A percentile compares a stretch with the other conserved stretches of the same genome.
Conservation (phyloP, 2,329 filamentous ascomycete species). For the Colletotrichum shisoi region DNA sequence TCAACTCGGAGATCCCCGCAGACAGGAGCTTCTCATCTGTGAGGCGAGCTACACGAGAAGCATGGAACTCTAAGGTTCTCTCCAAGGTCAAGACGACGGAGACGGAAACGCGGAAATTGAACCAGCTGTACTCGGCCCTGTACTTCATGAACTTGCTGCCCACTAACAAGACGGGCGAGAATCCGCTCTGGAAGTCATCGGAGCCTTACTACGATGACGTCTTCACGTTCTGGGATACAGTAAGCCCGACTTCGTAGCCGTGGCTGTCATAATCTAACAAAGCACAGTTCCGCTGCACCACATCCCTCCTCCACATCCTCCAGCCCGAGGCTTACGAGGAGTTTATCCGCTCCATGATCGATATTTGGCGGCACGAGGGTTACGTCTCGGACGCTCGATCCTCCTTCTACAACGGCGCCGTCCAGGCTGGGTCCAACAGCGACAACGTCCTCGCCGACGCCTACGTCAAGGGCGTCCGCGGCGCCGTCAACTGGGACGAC, state of each 20-base stretch:
- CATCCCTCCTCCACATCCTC: conserved; percentile 70
- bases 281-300: conserved; percentile 67
- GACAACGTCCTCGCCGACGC: conserved; percentile 78
- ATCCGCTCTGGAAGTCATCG: conserved; percentile 67
- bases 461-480: conserved; percentile 72
- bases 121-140: conserved; percentile 71
- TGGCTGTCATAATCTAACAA: not conserved
- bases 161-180: conserved; percentile 75
- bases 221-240: conserved; percentile 71
- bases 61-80: conserved; percentile 70
- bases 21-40: conserved; percentile 55
- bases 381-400: conserved; percentile 72
- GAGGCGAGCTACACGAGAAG: conserved; percentile 56
- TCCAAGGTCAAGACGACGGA: conserved; percentile 69
- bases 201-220: conserved; percentile 78
- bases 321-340: conserved; percentile 70
- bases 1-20: conserved; percentile 63
- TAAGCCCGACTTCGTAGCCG: conserved; percentile 28
- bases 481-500: conserved; percentile 69
- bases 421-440: conserved; percentile 74
- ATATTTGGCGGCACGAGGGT: conserved; percentile 71
- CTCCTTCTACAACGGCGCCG: conserved; percentile 73
- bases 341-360: conserved; percentile 71
- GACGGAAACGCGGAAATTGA: conserved; percentile 61
- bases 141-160: conserved; percentile 76